Evolutionary conservation across 1,284 basidiomycete species (phyloP), one percentile per base, ranked within the genome.

Genomic region (Cerrena zonata): DNA sequence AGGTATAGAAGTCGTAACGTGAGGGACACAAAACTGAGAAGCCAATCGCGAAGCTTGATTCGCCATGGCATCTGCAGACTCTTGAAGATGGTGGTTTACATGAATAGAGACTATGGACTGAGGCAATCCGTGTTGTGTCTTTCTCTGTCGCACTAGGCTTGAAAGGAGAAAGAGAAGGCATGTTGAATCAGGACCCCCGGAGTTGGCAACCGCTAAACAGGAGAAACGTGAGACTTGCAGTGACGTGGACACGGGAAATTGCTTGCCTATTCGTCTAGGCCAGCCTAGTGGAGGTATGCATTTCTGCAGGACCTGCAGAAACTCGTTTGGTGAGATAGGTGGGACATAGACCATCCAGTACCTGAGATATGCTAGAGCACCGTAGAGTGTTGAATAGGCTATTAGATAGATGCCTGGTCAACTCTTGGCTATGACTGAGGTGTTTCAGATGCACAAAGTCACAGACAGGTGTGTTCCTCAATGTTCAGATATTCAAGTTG

Each of bases 101-200:
- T 83, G 79, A 11, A 89, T 40, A 1, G 87, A 86, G n/a, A 80
- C 56, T 3, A 85, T 58, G 5, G 51, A 23, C 15, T 37, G 26
- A 10, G 65, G 66, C 3, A 66, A 48, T n/a, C 48, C 48, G 2
- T 21, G 21, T 2, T 22, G 18, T 36, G 43, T 49, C 5, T 26
- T 24, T 13, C 24, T 24, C 13, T 38, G 49, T 15, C 22, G 27
- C 5, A 47, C 42, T 12, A 56, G 34, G 48, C 61, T 48, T 30
- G 57, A 18, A n/a, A 89, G 67, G 10, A 90, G 76, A 59, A 79
- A 87, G 10, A 90, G 70, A 3, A 91, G 72, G 61, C 84, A 86
- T 1, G 83, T 81, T 4, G 88, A 91, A 63, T 91, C 88, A 11
- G 87, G 79, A 2, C 89, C 89, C 11, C 85, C 88, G 18, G 89